Conservation (phyloP, 2,329 filamentous ascomycete genomes). For the Macroventuria anomochaeta region DNA sequence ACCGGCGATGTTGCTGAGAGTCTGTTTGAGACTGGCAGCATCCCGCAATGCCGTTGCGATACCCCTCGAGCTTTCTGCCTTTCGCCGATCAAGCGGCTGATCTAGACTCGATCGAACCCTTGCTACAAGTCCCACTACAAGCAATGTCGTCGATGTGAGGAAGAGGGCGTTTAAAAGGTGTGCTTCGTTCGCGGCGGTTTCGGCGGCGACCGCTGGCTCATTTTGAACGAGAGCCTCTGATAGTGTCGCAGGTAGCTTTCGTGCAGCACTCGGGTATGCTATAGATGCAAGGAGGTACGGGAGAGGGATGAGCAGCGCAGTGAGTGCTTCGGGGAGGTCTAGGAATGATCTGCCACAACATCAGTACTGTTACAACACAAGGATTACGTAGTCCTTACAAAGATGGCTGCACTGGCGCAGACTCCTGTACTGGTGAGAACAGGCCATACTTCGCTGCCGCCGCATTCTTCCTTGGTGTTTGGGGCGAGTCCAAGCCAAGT, state of each 20-base stretch:
- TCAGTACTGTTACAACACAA: conserved; percentile 10
- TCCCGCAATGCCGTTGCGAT: conserved; percentile 17
- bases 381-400: conserved; percentile 26
- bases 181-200: conserved; percentile 20
- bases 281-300: conserved; percentile 57
- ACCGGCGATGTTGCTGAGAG: conserved; percentile 48
- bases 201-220: conserved; percentile 18
- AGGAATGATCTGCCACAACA: conserved; percentile 38
- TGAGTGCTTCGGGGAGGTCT: conserved; percentile 55
- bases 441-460: conserved; percentile 30
- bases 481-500: conserved; percentile 51
- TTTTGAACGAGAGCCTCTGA: conserved; percentile 33
- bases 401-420: conserved; percentile 22
- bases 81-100: conserved; percentile 47
- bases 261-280: conserved; percentile 48
- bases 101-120: conserved; percentile 37
- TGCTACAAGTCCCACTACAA: conserved; percentile 53
- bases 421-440: conserved; percentile 47
- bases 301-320: conserved; percentile 58
- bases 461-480: conserved; percentile 17
- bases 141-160: conserved; percentile 55
- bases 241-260: conserved; percentile 27
- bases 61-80: conserved; percentile 29
- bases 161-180: conserved; percentile 54
- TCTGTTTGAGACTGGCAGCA: conserved; percentile 22